Evolutionary conservation across 306 rosid species (phyloP).

Genomic region (Cucurbita argyrosperma): DNA sequence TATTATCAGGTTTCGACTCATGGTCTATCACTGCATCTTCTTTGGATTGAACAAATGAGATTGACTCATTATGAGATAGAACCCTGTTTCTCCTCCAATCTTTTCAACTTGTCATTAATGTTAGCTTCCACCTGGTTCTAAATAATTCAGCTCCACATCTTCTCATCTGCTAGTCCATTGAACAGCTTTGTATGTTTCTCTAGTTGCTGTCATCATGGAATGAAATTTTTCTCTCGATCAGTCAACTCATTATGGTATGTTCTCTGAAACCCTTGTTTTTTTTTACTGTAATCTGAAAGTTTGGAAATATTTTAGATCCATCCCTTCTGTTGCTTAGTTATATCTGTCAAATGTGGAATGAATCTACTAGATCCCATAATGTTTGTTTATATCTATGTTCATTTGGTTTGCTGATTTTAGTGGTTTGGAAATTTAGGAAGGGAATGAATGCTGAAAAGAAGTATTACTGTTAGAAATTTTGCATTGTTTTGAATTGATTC

Average conservation of each 20-base stretch:
- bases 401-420: background rate
- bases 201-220: background rate
- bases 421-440: background rate
- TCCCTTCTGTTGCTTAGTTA: background rate
- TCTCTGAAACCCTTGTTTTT: background rate
- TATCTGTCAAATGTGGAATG: background rate
- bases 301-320: background rate
- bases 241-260: background rate
- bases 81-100: background rate
- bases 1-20: background rate
- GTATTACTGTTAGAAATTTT: background rate
- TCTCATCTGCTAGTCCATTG: background rate
- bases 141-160: background rate
- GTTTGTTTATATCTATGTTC: background rate
- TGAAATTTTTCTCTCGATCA: background rate
- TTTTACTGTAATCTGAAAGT: no score
- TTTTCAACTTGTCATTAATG: background rate
- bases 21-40: background rate
- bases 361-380: background rate
- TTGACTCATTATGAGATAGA: slow-evolving; percentile 2
- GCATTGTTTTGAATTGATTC: background rate
- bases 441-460: background rate
- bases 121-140: background rate
- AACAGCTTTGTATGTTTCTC: background rate
- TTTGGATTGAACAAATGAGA: background rate